Evolutionary conservation across 1,284 basidiomycete genomes (phyloP), one percentile per base, ranked within the genome.

Genomic region (Ganoderma sinense): DNA sequence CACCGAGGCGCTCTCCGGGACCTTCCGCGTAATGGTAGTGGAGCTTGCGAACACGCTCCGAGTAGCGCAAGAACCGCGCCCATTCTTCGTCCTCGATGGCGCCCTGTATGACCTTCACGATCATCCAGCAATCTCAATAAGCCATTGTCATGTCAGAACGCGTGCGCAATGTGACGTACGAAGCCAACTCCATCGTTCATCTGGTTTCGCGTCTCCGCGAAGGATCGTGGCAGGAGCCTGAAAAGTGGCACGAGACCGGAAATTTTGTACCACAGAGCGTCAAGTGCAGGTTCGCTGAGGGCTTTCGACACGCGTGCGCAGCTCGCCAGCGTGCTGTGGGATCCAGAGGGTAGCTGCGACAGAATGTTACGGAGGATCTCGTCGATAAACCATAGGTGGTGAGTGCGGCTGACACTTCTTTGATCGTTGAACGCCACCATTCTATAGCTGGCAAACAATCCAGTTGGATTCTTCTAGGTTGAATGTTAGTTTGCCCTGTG

Each of bases 301-400:
- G 62, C 66, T n/a, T 51, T 51, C 29, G 61, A 67, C 20, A 59
- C 62, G 16, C 66, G 66, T 8, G 66, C 65, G 59, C 66, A 67
- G 36, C 53, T 53, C 2, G 62, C 61, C 4, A 67, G 62, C 18
- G 66, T 63, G n/a, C 48, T 64, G 23, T 53, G 33, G 36, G 48
- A 36, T 11, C 62, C 62, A 2, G 29, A 61, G 18, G 70, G 68
- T 1, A 73, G 36, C 14, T 73, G 70, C 1, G 31, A 41, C 26
- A 73, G 61, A 41, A 73, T 67, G 29, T 69, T 69, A 20, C 72
- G 64, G 26, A 71, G 61, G 36, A 73, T 31, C 53, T 73, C 72
- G 66, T 73, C 72, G 48, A 73, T 73, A 20, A 63, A 56, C 68
- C 66, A 69, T 8, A 67, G 29, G 23, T 43, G 62, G 53, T 62